phyloP scores from a whole-genome alignment of 2,329 filamentous ascomycete genomes.

The Neonectria sp. region DNA sequence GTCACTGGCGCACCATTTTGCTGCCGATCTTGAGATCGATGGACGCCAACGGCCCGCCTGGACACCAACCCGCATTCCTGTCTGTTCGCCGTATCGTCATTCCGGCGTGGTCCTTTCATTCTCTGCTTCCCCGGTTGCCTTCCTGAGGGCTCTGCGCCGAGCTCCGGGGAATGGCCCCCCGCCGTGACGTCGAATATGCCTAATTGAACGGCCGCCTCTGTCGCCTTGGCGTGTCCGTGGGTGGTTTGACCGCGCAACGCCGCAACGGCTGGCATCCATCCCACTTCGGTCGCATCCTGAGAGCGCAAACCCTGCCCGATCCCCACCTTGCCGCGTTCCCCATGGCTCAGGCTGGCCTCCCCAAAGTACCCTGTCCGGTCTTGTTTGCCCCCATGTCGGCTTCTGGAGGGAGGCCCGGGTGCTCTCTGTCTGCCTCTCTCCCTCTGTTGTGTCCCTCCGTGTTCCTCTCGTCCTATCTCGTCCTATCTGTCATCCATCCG shows the following conservation, averaged over 20 bases:
- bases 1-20: constrained; percentile 45
- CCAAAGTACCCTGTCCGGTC: not conserved
- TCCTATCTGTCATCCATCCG: not conserved
- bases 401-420: no score
- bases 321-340: constrained; percentile 40
- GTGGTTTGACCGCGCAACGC: constrained; percentile 1
- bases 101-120: not conserved
- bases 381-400: not conserved
- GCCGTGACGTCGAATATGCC: not conserved
- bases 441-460: no score
- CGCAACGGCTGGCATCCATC: constrained; percentile 20
- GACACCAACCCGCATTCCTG: constrained; percentile 40
- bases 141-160: not conserved
- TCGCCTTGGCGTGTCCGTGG: not conserved
- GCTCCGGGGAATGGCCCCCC: not conserved
- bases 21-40: constrained; percentile 49
- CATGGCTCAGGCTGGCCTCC: constrained; percentile 31
- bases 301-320: constrained; percentile 37
- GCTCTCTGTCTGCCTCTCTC: no score
- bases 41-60: constrained; percentile 45
- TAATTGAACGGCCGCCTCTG: constrained; percentile 1
- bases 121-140: not conserved
- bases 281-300: constrained; percentile 34
- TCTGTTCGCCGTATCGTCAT: constrained; percentile 10
- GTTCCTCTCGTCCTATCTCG: no score